Percentiles rank a stretch among this genome's conserved stretches.
Evolutionary conservation across 441 rosid genomes (phyloP).

Genomic region (Gossypium schwendimanii): DNA sequence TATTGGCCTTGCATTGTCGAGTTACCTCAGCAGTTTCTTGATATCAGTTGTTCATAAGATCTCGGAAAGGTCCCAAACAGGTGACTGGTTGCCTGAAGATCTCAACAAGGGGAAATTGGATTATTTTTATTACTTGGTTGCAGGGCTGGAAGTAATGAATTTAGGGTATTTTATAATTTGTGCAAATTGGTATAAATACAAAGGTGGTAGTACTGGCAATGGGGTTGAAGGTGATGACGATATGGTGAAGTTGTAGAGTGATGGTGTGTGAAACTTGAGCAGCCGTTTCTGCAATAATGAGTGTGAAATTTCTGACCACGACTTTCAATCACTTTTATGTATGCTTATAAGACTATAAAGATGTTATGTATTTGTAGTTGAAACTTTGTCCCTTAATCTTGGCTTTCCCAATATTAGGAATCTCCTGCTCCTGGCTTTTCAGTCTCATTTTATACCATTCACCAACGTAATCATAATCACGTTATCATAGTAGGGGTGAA

Average conservation of each 20-base stretch:
- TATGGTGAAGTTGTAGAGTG: constrained; percentile 15
- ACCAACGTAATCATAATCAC: too few species aligned
- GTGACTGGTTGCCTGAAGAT: constrained; percentile 57
- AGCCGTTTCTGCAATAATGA: not conserved
- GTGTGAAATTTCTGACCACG: too few species aligned
- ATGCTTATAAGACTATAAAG: too few species aligned
- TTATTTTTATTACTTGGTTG: constrained; percentile 46
- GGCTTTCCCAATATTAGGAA: too few species aligned
- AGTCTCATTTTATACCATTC: too few species aligned
- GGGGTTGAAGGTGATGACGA: constrained; percentile 11
- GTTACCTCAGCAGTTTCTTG: constrained; percentile 38
- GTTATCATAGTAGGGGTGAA: too few species aligned
- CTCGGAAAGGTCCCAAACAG: constrained; percentile 20
- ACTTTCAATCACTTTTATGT: too few species aligned
- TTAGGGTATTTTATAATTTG: constrained; percentile 39
- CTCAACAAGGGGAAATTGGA: constrained; percentile 54
- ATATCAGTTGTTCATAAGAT: constrained; percentile 40
- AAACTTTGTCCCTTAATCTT: too few species aligned
- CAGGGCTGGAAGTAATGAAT: constrained; percentile 36
- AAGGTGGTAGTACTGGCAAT: constrained; percentile 18
- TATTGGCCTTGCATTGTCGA: constrained; percentile 41
- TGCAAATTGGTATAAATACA: constrained; percentile 58
- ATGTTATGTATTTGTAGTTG: too few species aligned
- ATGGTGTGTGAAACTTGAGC: constrained; percentile 8
- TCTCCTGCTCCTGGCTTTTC: too few species aligned